Conservation (phyloP, 2,329 filamentous ascomycete genomes). For the Fusarium staphyleae region DNA sequence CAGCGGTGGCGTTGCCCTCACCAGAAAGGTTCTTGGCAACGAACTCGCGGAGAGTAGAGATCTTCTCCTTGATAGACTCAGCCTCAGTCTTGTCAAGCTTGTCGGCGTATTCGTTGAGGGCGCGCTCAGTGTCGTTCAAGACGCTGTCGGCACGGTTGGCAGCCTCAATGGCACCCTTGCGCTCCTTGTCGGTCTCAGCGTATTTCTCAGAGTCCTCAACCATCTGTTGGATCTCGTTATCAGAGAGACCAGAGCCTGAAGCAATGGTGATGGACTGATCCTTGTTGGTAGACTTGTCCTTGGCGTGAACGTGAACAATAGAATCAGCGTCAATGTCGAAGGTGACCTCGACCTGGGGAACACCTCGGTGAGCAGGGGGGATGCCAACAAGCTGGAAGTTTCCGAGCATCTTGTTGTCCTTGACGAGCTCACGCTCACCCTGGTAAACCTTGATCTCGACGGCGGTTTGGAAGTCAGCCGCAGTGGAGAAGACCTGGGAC, state of each 20-base stretch:
- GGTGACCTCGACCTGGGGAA: slow-evolving; percentile 96
- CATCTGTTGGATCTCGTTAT: slow-evolving; percentile 95
- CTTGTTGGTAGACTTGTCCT: slow-evolving; percentile 99
- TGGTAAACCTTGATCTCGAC: slow-evolving; percentile 99
- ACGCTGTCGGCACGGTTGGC: slow-evolving; percentile 98
- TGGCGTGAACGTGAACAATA: slow-evolving; percentile 96
- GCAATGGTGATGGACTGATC: slow-evolving; percentile 99
- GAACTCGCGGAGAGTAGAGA: slow-evolving; percentile 82
- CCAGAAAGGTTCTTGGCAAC: slow-evolving; percentile 94
- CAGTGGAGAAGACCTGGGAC: slow-evolving; percentile 97
- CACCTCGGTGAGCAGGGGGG: slow-evolving; percentile 92
- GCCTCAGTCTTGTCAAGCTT: slow-evolving; percentile 97
- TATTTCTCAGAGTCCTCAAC: slow-evolving; percentile 98
- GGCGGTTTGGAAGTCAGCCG: slow-evolving; percentile 96
- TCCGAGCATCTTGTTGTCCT: slow-evolving; percentile 97
- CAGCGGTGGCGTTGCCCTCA: slow-evolving; percentile 83
- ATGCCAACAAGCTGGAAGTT: slow-evolving; percentile 99
- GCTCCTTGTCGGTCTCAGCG: slow-evolving; percentile 92
- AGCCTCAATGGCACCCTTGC: slow-evolving; percentile 92
- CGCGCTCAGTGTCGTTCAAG: slow-evolving; percentile 97
- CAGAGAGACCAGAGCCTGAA: slow-evolving; percentile 94
- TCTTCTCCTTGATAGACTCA: slow-evolving; percentile 94
- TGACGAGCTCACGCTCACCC: slow-evolving; percentile 98
- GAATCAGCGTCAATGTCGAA: slow-evolving; percentile 99
- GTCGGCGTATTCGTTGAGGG: slow-evolving; percentile 94